Evolutionary conservation across 1,284 basidiomycete genomes (phyloP), one percentile per base, ranked within the genome.

Genomic region (Naganishia sp.): DNA sequence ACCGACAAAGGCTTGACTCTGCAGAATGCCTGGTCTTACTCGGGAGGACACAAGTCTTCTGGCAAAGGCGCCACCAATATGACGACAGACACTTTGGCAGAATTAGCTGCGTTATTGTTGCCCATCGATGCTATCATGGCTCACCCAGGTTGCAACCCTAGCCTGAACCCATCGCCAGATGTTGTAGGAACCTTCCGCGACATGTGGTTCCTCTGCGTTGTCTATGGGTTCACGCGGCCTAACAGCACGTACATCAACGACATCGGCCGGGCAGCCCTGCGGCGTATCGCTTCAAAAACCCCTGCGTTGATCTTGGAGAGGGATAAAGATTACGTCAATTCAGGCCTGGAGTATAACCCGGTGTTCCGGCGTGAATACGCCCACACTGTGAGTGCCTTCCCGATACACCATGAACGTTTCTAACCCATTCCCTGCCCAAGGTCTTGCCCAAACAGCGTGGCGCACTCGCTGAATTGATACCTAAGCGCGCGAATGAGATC

Each of bases 291-390:
- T 39, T 81, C 84, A 43, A 94, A 94, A 79, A 94, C 94, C 1
- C 96, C 95, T 1, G 83, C 87, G 0, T 84, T 96, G 68, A 87
- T 98, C 4, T 81, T 90, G 36, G 93, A 95, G 75, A 87, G 87
- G 67, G 86, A 90, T 0, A 87, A 87, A 70, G 93, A 96, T 78
- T 90, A 89, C 63, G 85, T 94, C 44, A 88, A 88, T 42, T 92
- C 90, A 73, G 92, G 94, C 70, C 84, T 98, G 25, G 93, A 97
- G 77, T 97, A 94, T 78, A 95, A 94, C 77, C 89, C 92, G 9
- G 88, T 95, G 36, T 86, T 99, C 69, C 84, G 92, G n/a, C 89
- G 90, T 72, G 92, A 93, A 74, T 94, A 90, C 74, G 88, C 88
- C 1, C 84, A 88, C 68, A 88, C 86, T 45, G 92, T 92, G 72